phyloP scores from a whole-genome alignment of 2,329 filamentous ascomycete species.

The Fusarium illudens region DNA sequence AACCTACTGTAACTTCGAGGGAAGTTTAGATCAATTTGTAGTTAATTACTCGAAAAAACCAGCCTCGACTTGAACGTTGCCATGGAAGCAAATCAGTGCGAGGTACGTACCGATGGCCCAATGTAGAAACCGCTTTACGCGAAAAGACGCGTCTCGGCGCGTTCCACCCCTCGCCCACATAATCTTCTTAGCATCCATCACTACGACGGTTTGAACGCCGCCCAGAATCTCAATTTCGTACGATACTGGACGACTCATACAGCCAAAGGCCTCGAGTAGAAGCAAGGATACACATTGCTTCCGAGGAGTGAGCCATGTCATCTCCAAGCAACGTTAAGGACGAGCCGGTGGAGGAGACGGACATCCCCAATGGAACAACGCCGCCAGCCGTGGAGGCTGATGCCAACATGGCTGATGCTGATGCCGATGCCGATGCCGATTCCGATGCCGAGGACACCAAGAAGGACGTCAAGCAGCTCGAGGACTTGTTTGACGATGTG shows the following conservation, averaged over 20 bases:
- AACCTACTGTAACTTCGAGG: not conserved
- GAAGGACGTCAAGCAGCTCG: slow-evolving; percentile 60
- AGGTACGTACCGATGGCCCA: slow-evolving; percentile 22
- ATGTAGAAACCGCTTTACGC: slow-evolving; percentile 39
- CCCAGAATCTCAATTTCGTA: not conserved
- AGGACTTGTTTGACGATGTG: slow-evolving; percentile 66
- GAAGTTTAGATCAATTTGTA: not conserved
- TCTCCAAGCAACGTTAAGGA: slow-evolving; percentile 41
- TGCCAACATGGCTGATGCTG: slow-evolving; percentile 37
- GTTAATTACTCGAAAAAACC: not conserved
- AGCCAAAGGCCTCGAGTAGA: not conserved
- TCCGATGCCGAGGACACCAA: slow-evolving; percentile 45
- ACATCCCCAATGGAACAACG: slow-evolving; percentile 24
- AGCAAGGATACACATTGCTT: slow-evolving; percentile 36
- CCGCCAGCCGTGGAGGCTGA: slow-evolving; percentile 27
- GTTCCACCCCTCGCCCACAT: slow-evolving; percentile 25
- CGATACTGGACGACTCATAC: not conserved
- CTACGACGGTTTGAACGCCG: slow-evolving; percentile 31
- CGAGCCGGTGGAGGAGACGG: slow-evolving; percentile 39
- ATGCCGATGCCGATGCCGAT: too few species aligned
- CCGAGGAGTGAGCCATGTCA: slow-evolving; percentile 35
- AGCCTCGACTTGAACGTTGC: not conserved
- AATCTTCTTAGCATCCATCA: slow-evolving; percentile 27
- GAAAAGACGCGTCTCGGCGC: slow-evolving; percentile 37
- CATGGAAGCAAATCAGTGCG: not conserved